Evolutionary conservation across 2,329 filamentous ascomycete genomes (phyloP), one percentile per base, ranked within the genome.

Genomic region (Diaporthe velutina): DNA sequence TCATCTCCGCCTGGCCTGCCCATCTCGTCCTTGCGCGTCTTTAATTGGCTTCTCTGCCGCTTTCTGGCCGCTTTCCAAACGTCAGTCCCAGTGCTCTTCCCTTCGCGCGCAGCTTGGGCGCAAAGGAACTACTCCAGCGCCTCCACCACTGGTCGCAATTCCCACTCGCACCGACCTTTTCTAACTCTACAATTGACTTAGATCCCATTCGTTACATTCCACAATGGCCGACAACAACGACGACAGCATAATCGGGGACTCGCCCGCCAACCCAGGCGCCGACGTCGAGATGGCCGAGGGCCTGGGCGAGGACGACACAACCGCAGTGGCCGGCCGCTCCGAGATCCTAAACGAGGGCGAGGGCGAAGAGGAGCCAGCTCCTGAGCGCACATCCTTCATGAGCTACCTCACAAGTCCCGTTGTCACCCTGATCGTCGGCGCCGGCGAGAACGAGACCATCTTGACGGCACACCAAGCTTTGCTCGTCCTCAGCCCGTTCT

Each of bases 401-500:
- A 88, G 86, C 79, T 94, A 93, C 79, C 86, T 95, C 30, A 89
- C 87, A 77, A 95, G 92, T 77, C 93, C 94, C 0, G 87, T 95
- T 15, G 90, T 95, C 42, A 91, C 91, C 22, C 84, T 95, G 38
- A 80, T 91, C n/a, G 87, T 95, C 28, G 93, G 93, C 17, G 83
- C 84, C 64, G 91, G 88, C 73, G 90, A 91, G 6, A 82, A 85
- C 2, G 87, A 90, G 79, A 91, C 90, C 13, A 87, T 91, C 42
- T 88, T 98, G 74, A 92, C 91, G 33, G 95, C 95, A 9, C 96
- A 98, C 83, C 93, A 98, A 84, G 92, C 88, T 4, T 88, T 98
- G 35, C 88, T 98, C 48, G 81, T 86, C 15, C 89, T 92, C 81
- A 96, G 94, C 57, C 94, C 95, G 0, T 95, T 89, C 83, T 95